Base-by-base conservation (phyloP, 441 rosid species). In the Pelargonium cotyledonis region DNA sequence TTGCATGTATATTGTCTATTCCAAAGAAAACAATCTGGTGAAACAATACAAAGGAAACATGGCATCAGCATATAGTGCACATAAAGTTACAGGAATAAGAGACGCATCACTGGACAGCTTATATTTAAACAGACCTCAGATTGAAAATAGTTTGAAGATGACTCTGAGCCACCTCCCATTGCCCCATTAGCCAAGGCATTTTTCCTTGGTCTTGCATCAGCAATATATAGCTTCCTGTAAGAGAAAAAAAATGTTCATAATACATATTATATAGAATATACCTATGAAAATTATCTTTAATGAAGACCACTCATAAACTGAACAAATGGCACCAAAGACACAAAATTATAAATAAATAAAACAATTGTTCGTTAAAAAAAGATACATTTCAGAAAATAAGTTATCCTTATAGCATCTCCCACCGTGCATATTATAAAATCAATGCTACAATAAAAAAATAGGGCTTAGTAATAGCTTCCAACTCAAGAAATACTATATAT, bases 111-210 rank as follows among this genome's bases (percentile, higher is more conserved):
- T 72, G 67, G 65, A 65, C 72, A 73, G 64, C 69, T 79, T 76
- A 74, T 74, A 74, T 67, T 74, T 73, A 70, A 26, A 76, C 80
- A 71, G 62, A 92, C 99, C 92, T 95, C 99, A 73, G 98, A 95
- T 68, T 89, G 96, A 73, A 85, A 80, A 84, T 95, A 95, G 75
- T 95, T 80, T 68, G 98, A 84, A 77, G 99, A 89, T 31, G 99
- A 95, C 79, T 95, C 98, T 0, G 97, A 92, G 78, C 99, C 99
- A 79, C 99, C 99, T 75, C 99, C 99, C 95, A 79, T 92, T 68
- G 99, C 99, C 41, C 97, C 99, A 90, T 95, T 95, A 69, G 99
- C 99, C 68, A 95, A 82, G 72, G 98, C 98, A 86, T 95, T 92
- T 85, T 89, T 95, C 76, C 96, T 87, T 31, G 99, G 98, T 80